Base-by-base conservation (phyloP, 441 rosid genomes). In the Viola pubescens region DNA sequence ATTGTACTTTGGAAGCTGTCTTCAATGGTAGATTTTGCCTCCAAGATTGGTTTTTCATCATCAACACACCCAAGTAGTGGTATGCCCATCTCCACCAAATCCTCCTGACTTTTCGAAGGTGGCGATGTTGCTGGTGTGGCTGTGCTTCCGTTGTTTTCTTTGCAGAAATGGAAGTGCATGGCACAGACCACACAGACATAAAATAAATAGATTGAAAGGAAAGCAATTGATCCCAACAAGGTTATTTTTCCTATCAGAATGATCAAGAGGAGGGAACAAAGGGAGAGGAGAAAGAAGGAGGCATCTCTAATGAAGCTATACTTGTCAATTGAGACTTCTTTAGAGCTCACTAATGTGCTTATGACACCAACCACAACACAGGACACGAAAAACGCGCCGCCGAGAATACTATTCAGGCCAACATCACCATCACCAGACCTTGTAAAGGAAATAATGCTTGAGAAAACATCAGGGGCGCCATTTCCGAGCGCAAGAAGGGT, bases 401-500 rank as follows among this genome's bases (percentile, higher is more conserved):
- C 98, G 66, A 91, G 63, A 39, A 91, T 54, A 49, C 88, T 79
- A 50, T 91, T 91, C 1, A 91, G 78, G 4, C 98, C 98, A 9
- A 91, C 81, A 58, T 75, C 85, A 3, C 89, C 96, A 37, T 82
- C 73, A 5, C 77, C 67, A 0, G 92, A 81, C 53, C 81, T 73
- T 1, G 91, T 86, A 77, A 91, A 91, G 61, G 98, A 85, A 64
- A 83, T 83, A 16, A 91, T 60, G 67, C 96, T 83, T 1, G 98
- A 74, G 59, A 90, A 90, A 62, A 90, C 86, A 71, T 87, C 97
- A 26, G 97, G 84, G 6, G 97, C 91, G 9, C 97, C 97, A 48
- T 90, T 90, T 0, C 97, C 97, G 0, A 87, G 88, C n/a, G 95
- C 81, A 60, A 90, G 91, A 53, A 90, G 88, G 12, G 97, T 85